phyloP scores from a whole-genome alignment of 2,329 filamentous ascomycete species.

The Penicillium freii region DNA sequence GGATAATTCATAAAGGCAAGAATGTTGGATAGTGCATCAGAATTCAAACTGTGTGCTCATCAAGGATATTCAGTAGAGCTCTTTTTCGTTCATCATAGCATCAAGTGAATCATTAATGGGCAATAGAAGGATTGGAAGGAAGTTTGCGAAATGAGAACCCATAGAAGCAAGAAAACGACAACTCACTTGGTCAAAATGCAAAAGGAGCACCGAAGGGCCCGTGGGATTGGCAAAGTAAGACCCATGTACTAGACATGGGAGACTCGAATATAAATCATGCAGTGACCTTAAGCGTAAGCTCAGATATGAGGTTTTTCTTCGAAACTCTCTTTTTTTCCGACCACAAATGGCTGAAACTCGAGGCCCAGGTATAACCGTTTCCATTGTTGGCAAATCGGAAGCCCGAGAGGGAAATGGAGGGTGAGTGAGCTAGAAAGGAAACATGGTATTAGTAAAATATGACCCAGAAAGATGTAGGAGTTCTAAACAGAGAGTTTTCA shows the following conservation, averaged over 20 bases:
- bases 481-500: no score
- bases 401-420: no score
- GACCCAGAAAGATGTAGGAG: no score
- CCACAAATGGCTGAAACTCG: not conserved
- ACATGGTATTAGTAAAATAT: no score
- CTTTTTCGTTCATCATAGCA: not conserved
- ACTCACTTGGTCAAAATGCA: not conserved
- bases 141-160: not conserved
- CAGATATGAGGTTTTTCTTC: not conserved
- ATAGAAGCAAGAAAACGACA: not conserved
- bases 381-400: not conserved
- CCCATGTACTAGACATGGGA: no score
- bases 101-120: not conserved
- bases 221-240: not conserved
- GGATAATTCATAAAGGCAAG: not conserved
- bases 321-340: not conserved
- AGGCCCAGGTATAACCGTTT: not conserved
- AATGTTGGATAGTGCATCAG: not conserved
- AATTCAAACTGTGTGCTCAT: not conserved
- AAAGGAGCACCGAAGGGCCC: not conserved
- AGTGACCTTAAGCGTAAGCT: not conserved
- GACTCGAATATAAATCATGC: not conserved
- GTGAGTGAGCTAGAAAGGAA: not conserved
- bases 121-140: not conserved
- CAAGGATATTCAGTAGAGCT: not conserved